A percentile compares a stretch with the other conserved stretches of the same genome.
phyloP scores from a whole-genome alignment of 140 eudicot species.

The Bidens hawaiensis region DNA sequence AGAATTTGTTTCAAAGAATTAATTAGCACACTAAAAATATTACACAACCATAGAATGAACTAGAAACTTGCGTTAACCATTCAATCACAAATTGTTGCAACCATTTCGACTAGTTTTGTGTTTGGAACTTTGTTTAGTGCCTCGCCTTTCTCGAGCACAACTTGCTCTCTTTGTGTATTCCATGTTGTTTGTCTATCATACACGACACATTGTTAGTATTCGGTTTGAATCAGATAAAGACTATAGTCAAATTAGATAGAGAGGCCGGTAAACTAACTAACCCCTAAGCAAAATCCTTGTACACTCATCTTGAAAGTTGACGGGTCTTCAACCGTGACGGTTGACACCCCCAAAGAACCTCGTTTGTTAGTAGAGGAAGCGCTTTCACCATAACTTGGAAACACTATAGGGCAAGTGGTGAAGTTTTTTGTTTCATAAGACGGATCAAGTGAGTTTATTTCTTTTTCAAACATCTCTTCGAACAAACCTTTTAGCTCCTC shows the following conservation, averaged over 20 bases:
- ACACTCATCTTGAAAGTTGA: neutral
- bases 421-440: constrained; percentile 16
- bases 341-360: constrained; percentile 29
- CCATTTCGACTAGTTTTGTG: neutral
- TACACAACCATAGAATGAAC: neutral
- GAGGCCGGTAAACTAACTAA: constrained; percentile 5
- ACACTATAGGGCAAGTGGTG: constrained; percentile 22
- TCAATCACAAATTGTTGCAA: neutral
- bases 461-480: constrained; percentile 69
- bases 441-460: constrained; percentile 26
- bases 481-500: constrained; percentile 67
- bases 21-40: neutral
- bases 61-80: neutral
- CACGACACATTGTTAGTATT: constrained; percentile 14
- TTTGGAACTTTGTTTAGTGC: constrained; percentile 11
- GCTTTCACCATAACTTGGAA: constrained; percentile 26
- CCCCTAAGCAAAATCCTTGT: constrained; percentile 24
- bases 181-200: constrained; percentile 6
- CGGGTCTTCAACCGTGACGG: constrained; percentile 2
- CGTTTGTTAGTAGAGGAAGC: constrained; percentile 36
- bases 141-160: constrained; percentile 16
- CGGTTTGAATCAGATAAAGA: neutral
- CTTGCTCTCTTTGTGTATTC: constrained; percentile 10
- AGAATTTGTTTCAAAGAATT: neutral
- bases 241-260: neutral